phyloP scores from a whole-genome alignment of 2,329 filamentous ascomycete genomes.

The Fusarium abutilonis region DNA sequence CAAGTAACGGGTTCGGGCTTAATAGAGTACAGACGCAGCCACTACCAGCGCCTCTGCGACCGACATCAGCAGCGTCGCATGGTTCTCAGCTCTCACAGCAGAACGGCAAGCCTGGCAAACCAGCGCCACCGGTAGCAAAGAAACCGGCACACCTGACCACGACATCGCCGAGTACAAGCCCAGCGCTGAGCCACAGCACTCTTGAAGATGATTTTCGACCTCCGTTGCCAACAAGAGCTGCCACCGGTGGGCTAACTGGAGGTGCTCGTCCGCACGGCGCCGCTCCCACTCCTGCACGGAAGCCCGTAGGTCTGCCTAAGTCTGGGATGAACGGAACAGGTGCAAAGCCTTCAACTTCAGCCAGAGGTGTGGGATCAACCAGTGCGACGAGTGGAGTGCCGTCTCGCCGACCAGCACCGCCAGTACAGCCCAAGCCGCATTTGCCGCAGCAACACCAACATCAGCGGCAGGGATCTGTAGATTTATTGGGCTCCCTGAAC shows the following conservation, averaged over 20 bases:
- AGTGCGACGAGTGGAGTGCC: constrained; percentile 29
- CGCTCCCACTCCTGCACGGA: constrained; percentile 35
- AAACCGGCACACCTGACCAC: constrained; percentile 67
- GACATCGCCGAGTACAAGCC: constrained; percentile 42
- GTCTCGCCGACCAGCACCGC: constrained; percentile 36
- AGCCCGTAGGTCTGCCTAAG: constrained; percentile 43
- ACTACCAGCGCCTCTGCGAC: constrained; percentile 46
- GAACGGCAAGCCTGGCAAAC: constrained; percentile 50
- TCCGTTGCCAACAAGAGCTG: constrained; percentile 39
- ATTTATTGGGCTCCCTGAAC: constrained; percentile 60
- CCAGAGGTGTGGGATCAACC: constrained; percentile 1
- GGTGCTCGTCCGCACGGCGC: constrained; percentile 23
- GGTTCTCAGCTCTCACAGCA: constrained; percentile 47
- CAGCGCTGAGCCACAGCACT: constrained; percentile 30
- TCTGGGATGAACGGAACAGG: constrained; percentile 36
- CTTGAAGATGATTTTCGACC: constrained; percentile 44
- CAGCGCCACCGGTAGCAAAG: constrained; percentile 67
- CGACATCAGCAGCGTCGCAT: constrained; percentile 51
- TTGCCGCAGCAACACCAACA: constrained; percentile 45
- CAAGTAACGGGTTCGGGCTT: constrained; percentile 30
- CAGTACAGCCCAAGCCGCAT: constrained; percentile 32
- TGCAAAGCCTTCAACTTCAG: constrained; percentile 27
- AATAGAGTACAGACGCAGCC: constrained; percentile 44
- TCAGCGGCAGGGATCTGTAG: constrained; percentile 48
- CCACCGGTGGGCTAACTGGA: constrained; percentile 29